These are phyloP conservation scores for Durotheca rogersii DNA, from an alignment of 495 filamentous ascomycete genomes.

Conservation along the genomic window DNA sequence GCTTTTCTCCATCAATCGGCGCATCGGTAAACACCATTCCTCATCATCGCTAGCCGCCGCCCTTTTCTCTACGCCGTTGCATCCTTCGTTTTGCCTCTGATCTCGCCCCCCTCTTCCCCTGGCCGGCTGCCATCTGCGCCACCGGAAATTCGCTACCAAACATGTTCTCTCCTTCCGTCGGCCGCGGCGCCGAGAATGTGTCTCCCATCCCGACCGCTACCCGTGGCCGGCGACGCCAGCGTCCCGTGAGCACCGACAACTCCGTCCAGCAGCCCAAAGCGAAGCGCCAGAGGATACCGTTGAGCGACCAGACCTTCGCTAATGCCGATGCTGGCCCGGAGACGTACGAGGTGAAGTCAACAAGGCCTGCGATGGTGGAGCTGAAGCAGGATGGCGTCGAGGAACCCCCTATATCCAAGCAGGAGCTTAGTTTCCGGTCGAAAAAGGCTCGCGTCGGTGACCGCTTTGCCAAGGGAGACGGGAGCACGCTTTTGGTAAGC, in stretches of 20 bases:
- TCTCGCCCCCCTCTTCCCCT: conserved; percentile 3
- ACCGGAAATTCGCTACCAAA: conserved; percentile 20
- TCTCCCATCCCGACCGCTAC: conserved; percentile 53
- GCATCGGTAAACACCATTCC: conserved; percentile 28
- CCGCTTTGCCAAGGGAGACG: conserved; percentile 57
- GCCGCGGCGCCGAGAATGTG: conserved; percentile 41
- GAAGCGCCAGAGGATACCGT: conserved; percentile 58
- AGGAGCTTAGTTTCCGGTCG: conserved; percentile 62
- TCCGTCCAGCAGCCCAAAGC: conserved; percentile 64
- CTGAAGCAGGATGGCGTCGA: conserved; percentile 49
- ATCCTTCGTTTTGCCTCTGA: conserved; percentile 17
- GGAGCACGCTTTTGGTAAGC: conserved; percentile 64
- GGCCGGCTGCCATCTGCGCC: conserved; percentile 12
- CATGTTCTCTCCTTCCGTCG: conserved; percentile 64
- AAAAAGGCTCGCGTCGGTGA: conserved; percentile 59
- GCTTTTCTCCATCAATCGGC: conserved; percentile 22
- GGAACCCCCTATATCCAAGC: conserved; percentile 41
- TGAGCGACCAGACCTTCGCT: conserved; percentile 56
- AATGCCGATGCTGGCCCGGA: conserved; percentile 48
- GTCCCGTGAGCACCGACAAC: conserved; percentile 64
- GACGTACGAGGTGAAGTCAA: conserved; percentile 50
- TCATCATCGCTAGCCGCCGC: conserved; percentile 10
- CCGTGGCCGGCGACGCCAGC: conserved; percentile 63
- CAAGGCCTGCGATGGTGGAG: conserved; percentile 43
- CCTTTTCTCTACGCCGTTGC: conserved; percentile 11